Percentiles rank a stretch among this genome's conserved stretches.
phyloP scores from a whole-genome alignment of 345 rosid species.

The rapeseed (Brassica napus) region DNA sequence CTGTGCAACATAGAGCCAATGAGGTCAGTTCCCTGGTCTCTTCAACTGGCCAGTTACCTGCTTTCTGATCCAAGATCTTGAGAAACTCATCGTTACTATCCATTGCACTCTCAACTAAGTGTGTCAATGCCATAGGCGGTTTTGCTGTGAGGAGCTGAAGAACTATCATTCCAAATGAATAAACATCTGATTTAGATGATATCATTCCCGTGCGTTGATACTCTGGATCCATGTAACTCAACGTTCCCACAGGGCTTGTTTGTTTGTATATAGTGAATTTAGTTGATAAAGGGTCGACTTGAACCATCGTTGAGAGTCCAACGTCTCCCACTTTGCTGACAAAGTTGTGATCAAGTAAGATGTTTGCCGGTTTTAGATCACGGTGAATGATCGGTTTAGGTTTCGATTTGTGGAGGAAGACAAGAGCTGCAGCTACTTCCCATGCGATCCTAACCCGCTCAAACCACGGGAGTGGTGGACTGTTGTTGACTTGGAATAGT shows the following conservation, averaged over 20 bases:
- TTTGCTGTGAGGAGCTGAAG: constrained; percentile 80
- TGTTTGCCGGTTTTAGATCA: constrained; percentile 91
- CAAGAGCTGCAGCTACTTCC: constrained; percentile 88
- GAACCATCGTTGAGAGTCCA: constrained; percentile 74
- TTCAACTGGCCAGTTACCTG: constrained; percentile 74
- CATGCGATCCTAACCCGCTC: constrained; percentile 76
- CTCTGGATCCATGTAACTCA: constrained; percentile 88
- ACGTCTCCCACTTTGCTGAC: constrained; percentile 94
- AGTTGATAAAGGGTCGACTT: constrained; percentile 42
- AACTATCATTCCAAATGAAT: constrained; percentile 78
- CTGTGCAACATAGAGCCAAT: constrained; percentile 75
- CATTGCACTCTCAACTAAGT: constrained; percentile 65
- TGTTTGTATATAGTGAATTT: constrained; percentile 48
- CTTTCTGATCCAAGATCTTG: constrained; percentile 64
- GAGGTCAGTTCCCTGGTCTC: constrained; percentile 69
- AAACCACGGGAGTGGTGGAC: constrained; percentile 82
- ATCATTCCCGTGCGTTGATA: constrained; percentile 81
- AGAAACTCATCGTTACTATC: constrained; percentile 45
- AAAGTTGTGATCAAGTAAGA: constrained; percentile 76
- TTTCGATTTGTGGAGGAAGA: constrained; percentile 77
- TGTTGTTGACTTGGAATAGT: constrained; percentile 49
- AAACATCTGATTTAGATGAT: constrained; percentile 77
- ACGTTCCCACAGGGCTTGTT: constrained; percentile 81
- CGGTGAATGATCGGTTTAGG: constrained; percentile 85
- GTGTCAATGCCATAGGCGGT: constrained; percentile 71